Percentiles rank a stretch among this genome's conserved stretches.
phyloP scores from a whole-genome alignment of 805 yeast genomes.

The Saccharomycopsis oosterbeekiorum region DNA sequence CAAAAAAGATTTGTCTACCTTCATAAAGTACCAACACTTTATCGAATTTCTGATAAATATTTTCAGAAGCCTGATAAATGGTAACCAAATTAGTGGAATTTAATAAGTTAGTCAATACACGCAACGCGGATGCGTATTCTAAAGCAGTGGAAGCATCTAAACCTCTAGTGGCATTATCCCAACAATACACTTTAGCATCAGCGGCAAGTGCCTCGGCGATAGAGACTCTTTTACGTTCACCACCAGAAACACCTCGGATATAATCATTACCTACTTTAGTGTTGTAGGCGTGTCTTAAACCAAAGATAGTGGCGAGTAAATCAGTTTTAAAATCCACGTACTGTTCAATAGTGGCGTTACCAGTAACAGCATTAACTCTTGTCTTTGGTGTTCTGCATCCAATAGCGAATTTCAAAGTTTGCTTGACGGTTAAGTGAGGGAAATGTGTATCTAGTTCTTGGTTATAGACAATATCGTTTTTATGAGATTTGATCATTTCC shows the following conservation, averaged over 20 bases:
- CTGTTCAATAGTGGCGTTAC: constrained; percentile 30
- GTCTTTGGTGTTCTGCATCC: constrained; percentile 37
- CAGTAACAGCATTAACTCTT: constrained; percentile 34
- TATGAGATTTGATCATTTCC: constrained; percentile 38
- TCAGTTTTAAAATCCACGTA: constrained; percentile 32
- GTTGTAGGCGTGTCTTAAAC: constrained; percentile 48
- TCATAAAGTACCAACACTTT: constrained; percentile 50
- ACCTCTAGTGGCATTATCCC: constrained; percentile 84
- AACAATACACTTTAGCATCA: constrained; percentile 54
- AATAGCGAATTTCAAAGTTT: constrained; percentile 41
- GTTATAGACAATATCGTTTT: constrained; percentile 41
- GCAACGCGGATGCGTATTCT: constrained; percentile 59
- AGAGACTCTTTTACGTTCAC: constrained; percentile 79
- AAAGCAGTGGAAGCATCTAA: constrained; percentile 77
- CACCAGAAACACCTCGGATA: constrained; percentile 72
- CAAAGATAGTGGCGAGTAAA: constrained; percentile 38
- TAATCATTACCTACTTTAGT: constrained; percentile 55
- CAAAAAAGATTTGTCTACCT: constrained; percentile 56
- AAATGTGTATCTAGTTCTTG: constrained; percentile 43
- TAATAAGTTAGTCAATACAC: constrained; percentile 46
- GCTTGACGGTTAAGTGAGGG: constrained; percentile 41
- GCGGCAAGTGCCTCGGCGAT: constrained; percentile 68
- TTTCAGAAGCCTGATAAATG: constrained; percentile 60
- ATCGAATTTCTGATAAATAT: constrained; percentile 54
- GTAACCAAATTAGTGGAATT: constrained; percentile 55